A percentile compares a stretch with the other conserved stretches of the same genome.
Conservation (phyloP, 805 yeast genomes). For the Millerozyma acaciae region DNA sequence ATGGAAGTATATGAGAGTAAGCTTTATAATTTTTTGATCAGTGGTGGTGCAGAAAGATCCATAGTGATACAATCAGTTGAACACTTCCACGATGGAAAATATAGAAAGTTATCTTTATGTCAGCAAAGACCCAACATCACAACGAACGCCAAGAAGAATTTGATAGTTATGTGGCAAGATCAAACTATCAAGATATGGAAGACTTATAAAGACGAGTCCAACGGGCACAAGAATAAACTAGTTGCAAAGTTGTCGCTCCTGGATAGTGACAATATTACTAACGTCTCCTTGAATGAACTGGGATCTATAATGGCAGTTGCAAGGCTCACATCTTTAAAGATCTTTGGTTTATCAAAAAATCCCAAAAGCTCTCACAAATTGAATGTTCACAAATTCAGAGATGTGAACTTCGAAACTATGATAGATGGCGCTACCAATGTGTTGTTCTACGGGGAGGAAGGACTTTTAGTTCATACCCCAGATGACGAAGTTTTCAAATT, state of each 20-base stretch:
- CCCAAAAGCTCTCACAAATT: conserved; percentile 33
- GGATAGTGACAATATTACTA: conserved; percentile 77
- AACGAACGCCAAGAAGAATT: conserved; percentile 43
- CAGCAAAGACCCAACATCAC: conserved; percentile 54
- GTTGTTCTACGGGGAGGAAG: conserved; percentile 42
- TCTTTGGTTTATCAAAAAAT: conserved; percentile 56
- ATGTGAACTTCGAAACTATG: conserved; percentile 35
- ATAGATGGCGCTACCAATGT: conserved; percentile 56
- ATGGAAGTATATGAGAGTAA: conserved; percentile 68
- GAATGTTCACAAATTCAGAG: conserved; percentile 51
- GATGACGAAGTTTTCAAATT: conserved; percentile 57
- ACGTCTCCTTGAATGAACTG: conserved; percentile 60
- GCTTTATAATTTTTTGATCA: conserved; percentile 62
- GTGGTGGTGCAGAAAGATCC: conserved; percentile 80
- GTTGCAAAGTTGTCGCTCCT: conserved; percentile 61
- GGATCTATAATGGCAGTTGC: conserved; percentile 70
- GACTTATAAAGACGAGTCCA: conserved; percentile 30
- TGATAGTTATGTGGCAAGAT: conserved; percentile 76
- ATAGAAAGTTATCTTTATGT: conserved; percentile 62
- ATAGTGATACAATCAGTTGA: conserved; percentile 62
- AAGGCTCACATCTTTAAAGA: conserved; percentile 60
- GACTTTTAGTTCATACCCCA: conserved; percentile 50
- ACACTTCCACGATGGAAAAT: conserved; percentile 68
- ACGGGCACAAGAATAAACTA: conserved; percentile 45
- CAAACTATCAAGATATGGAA: conserved; percentile 81